Evolutionary conservation across 2,329 filamentous ascomycete species (phyloP).

Genomic region (Colletotrichum shisoi): DNA sequence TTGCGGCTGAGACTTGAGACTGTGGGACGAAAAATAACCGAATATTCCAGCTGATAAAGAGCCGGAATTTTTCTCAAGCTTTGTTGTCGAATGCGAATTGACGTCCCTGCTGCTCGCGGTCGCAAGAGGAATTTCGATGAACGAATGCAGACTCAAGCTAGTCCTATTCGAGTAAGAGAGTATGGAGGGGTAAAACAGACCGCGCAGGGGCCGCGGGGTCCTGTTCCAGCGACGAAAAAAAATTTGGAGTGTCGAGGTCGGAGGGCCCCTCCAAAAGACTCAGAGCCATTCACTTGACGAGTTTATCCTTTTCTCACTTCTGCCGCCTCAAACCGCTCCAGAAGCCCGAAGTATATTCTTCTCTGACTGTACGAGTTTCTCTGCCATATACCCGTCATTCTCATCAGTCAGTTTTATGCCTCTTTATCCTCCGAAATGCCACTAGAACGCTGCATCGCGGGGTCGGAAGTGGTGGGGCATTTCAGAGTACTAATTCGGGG

Average conservation of each 20-base stretch:
- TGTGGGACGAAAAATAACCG: too few species aligned
- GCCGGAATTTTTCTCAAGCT: background rate
- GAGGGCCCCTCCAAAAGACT: constrained; percentile 38
- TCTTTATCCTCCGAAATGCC: background rate
- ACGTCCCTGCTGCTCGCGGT: background rate
- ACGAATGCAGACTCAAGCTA: background rate
- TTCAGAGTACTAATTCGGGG: constrained; percentile 32
- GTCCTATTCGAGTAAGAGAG: constrained; percentile 15
- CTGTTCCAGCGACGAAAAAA: constrained; percentile 31
- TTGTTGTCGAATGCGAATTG: background rate
- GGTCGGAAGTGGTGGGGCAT: constrained; percentile 38
- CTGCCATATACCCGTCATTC: background rate
- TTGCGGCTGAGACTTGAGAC: too few species aligned
- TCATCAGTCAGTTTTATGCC: constrained; percentile 18
- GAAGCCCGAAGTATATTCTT: background rate
- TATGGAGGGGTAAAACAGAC: constrained; percentile 34
- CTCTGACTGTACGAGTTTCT: background rate
- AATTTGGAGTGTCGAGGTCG: constrained; percentile 38
- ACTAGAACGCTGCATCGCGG: constrained; percentile 25
- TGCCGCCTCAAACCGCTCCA: constrained; percentile 4
- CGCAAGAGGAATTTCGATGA: background rate
- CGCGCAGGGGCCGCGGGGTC: constrained; percentile 37
- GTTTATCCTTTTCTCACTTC: constrained; percentile 22
- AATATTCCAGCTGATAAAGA: background rate
- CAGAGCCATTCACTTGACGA: constrained; percentile 24